Conservation (phyloP, 192 early-diverging fungal genomes). For the Paraglomus brasilianum region DNA sequence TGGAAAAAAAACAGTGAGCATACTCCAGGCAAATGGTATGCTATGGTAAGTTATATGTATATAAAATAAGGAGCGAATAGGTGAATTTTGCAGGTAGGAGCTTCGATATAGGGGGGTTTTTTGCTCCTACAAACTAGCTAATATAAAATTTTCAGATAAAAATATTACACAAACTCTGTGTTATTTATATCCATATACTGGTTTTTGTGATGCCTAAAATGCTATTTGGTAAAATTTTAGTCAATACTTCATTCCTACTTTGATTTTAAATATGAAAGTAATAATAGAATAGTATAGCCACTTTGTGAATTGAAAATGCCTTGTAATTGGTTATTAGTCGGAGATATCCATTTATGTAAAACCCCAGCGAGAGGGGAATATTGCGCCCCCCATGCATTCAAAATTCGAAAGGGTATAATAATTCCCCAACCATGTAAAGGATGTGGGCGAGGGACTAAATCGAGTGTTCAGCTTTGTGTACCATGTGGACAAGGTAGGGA, state of each 20-base stretch:
- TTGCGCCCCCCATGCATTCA: slow-evolving; percentile 12
- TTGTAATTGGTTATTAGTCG: slow-evolving; percentile 21
- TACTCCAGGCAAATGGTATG: slow-evolving; percentile 12
- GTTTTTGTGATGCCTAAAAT: too few species aligned
- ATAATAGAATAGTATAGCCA: slow-evolving; percentile 1
- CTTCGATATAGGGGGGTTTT: too few species aligned
- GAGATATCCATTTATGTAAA: slow-evolving; percentile 6
- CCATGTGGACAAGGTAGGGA: slow-evolving; percentile 12
- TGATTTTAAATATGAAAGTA: slow-evolving; percentile 17
- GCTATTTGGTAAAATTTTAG: too few species aligned
- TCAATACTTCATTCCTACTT: too few species aligned
- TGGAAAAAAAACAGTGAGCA: background rate
- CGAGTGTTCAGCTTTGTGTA: slow-evolving; percentile 12
- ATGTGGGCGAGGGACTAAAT: slow-evolving; percentile 17
- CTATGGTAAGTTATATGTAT: too few species aligned
- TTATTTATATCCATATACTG: too few species aligned
- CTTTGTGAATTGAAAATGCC: background rate
- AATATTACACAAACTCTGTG: too few species aligned
- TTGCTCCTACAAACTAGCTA: too few species aligned
- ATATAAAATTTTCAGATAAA: too few species aligned
- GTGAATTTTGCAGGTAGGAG: too few species aligned
- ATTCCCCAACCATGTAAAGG: slow-evolving; percentile 22
- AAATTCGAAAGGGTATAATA: slow-evolving; percentile 19
- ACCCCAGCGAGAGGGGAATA: background rate
- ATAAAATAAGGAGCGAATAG: background rate